These are phyloP conservation scores for Cyberlindnera bimundalis DNA, from an alignment of 805 yeast genomes.

Conservation along the genomic window DNA sequence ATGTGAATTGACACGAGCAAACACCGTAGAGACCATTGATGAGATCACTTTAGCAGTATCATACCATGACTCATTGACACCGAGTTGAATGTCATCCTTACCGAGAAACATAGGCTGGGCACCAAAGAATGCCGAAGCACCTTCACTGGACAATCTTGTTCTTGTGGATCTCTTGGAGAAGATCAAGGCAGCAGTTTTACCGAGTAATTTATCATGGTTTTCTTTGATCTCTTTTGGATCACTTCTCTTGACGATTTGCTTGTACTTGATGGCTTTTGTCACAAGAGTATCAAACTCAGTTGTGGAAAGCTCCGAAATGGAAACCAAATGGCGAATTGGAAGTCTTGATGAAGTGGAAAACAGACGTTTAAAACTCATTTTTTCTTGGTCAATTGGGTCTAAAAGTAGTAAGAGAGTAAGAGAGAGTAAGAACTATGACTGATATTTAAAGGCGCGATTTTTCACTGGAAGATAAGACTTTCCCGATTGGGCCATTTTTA, in stretches of 20 bases:
- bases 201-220: constrained; percentile 54
- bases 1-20: constrained; percentile 92
- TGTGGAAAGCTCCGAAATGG: constrained; percentile 73
- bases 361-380: constrained; percentile 20
- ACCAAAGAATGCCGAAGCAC: constrained; percentile 89
- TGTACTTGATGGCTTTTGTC: constrained; percentile 66
- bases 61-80: constrained; percentile 87
- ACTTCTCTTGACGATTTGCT: constrained; percentile 57
- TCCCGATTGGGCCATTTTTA: too few species aligned
- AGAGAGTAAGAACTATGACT: not conserved
- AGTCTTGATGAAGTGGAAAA: constrained; percentile 11
- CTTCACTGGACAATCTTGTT: constrained; percentile 91
- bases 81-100: constrained; percentile 93
- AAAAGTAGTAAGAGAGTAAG: too few species aligned
- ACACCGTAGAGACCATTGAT: constrained; percentile 94
- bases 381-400: not conserved
- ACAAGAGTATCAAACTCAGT: constrained; percentile 72
- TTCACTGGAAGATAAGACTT: too few species aligned
- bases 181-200: constrained; percentile 77
- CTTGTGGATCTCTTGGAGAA: constrained; percentile 93
- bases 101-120: constrained; percentile 97
- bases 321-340: constrained; percentile 63
- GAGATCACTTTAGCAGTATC: constrained; percentile 89
- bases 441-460: too few species aligned
- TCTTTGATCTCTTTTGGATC: constrained; percentile 33